phyloP scores from a whole-genome alignment of 1,139 yeast genomes.

The Geotrichum restrictum region DNA sequence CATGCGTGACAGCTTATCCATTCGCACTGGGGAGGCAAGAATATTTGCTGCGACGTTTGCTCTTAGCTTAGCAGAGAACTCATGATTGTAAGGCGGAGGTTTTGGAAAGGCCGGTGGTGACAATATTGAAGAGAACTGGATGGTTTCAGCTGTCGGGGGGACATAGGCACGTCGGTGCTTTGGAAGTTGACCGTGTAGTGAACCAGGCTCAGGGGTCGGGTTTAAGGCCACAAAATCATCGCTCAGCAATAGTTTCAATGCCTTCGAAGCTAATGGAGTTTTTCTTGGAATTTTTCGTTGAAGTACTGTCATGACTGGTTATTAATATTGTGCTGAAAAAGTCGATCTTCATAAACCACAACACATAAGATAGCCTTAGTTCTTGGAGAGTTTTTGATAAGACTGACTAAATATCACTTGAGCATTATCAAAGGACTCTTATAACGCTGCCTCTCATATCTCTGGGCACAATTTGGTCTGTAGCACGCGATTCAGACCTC shows the following conservation, averaged over 20 bases:
- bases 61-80: conserved; percentile 19
- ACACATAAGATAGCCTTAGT: too few relatives aligned
- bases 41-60: conserved; percentile 32
- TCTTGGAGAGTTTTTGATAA: too few relatives aligned
- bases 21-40: conserved; percentile 33
- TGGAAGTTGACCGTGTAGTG: too few relatives aligned
- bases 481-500: too few relatives aligned
- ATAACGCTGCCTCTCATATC: too few relatives aligned
- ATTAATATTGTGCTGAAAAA: too few relatives aligned
- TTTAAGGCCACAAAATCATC: background rate
- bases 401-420: too few relatives aligned
- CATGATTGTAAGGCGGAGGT: background rate
- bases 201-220: too few relatives aligned
- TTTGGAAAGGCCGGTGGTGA: background rate
- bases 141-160: background rate
- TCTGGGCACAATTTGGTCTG: too few relatives aligned
- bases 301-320: background rate
- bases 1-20: conserved; percentile 30
- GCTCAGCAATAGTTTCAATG: background rate
- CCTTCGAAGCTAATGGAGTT: conserved; percentile 4
- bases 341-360: too few relatives aligned
- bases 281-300: conserved; percentile 4
- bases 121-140: background rate
- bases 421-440: too few relatives aligned
- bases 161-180: background rate